Evolutionary conservation across 495 filamentous ascomycete species (phyloP).

Genomic region (Mytilinidion resinicola): DNA sequence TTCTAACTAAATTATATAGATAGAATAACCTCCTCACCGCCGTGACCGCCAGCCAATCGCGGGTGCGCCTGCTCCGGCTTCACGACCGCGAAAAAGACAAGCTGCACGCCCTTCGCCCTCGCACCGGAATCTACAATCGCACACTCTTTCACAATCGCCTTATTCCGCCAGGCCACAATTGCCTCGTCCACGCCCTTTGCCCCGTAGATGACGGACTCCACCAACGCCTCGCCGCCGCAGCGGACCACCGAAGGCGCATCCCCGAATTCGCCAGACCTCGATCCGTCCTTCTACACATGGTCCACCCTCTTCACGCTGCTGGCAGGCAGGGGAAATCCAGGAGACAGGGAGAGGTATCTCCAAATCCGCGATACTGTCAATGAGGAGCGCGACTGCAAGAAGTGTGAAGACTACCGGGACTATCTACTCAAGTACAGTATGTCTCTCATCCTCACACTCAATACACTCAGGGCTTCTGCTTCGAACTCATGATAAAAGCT

Average conservation of each 20-base stretch:
- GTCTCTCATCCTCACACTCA: constrained; percentile 6
- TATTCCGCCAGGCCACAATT: not conserved
- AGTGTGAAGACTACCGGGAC: constrained; percentile 70
- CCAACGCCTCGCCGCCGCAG: not conserved
- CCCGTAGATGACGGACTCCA: not conserved
- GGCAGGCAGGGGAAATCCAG: constrained; percentile 50
- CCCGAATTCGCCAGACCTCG: constrained; percentile 15
- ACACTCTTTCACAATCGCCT: not conserved
- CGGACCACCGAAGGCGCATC: not conserved
- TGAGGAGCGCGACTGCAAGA: constrained; percentile 64
- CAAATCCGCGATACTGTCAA: constrained; percentile 58
- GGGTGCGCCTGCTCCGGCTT: constrained; percentile 1
- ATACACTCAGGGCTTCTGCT: not conserved
- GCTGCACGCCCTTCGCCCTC: constrained; percentile 10
- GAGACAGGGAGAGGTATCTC: constrained; percentile 46
- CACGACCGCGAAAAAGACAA: constrained; percentile 1
- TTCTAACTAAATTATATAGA: no score
- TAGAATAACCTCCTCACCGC: constrained; percentile 1
- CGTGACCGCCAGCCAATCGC: constrained; percentile 4
- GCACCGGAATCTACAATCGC: not conserved
- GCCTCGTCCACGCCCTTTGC: not conserved
- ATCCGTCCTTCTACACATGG: constrained; percentile 50
- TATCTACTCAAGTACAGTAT: constrained; percentile 71
- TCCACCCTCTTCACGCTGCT: constrained; percentile 73
- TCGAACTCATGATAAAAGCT: not conserved